Evolutionary conservation across 805 yeast genomes (phyloP), one percentile per base, ranked within the genome.

Genomic region (Wickerhamiella spandovensis): DNA sequence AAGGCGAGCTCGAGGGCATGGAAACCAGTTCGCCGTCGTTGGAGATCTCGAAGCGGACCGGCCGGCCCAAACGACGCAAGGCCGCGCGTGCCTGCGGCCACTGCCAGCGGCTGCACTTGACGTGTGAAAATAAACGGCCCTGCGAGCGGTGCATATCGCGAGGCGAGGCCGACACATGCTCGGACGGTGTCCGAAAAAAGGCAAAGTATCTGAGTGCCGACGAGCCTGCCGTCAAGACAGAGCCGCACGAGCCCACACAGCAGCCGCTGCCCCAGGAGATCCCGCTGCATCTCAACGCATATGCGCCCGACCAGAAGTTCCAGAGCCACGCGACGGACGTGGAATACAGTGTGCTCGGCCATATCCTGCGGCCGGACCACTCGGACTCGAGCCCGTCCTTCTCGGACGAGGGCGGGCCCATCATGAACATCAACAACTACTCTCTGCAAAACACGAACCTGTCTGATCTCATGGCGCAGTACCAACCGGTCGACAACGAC

Each of bases 141-240:
- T 90, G 98, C 60, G 73, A 74, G 49, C 66, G 95, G 47, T 90
- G 98, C 64, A 64, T 82, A 2, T 72, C 71, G 25, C 72, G 87
- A 59, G 90, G 89, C 0, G 66, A 87, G 15, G 75, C 73, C 1
- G 75, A 69, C 15, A 72, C 84, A 0, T 90, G 97, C 67, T 77
- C 77, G 30, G 97, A 92, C 67, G 96, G 96, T 5, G 92, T 92
- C 2, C 70, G 97, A 45, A 88, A 87, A 66, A 84, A 84, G 67
- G 71, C 71, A n/a, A 90, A 90, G 64, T 89, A 89, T 56, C 65
- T 89, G 49, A 71, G 76, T 28, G 92, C 82, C 52, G 77, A 54
- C 18, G 48, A 42, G 3, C 44, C n/a, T 4, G 15, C n/a, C 3
- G 15, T 13, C 32, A 23, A 43, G 32, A 7, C 7, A 2, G 20